Base-by-base conservation (phyloP, 1,284 basidiomycete genomes). In the Malassezia psittaci region DNA sequence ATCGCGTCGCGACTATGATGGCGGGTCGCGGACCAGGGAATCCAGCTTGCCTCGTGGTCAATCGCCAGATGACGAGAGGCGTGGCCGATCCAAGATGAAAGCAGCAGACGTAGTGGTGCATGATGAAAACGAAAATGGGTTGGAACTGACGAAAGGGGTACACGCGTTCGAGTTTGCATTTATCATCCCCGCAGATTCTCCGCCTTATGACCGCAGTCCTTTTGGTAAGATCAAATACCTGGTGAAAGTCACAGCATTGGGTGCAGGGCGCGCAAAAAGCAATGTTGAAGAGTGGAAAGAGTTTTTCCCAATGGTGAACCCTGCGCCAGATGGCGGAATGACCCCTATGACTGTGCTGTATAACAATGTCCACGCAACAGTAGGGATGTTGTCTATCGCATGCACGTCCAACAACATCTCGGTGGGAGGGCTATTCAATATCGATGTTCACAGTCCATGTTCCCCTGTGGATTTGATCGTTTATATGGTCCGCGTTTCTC, bases 81-180 rank as follows among this genome's bases (percentile, higher is more conserved):
- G 60, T 3, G 63, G 61, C 8, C 60, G 60, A 4, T 64, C 62
- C 10, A 61, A 60, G 51, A 34, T 43, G 2, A 38, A 38, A 43
- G 60, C 60, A 15, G 9, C 37, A 1, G 39, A 42, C 11, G 24
- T 51, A 2, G 40, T 49, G n/a, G 16, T 45, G 1, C 60, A 52
- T 49, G 61, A 66, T 29, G 56, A 51, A 2, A 61, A 59, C 32
- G 63, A 64, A 16, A 57, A 64, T n/a, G 72, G 72, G 1, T 46
- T 74, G 1, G 66, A 67, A 33, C 59, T 74, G 32, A 61, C 59
- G 16, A 73, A 71, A 37, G 72, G 72, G n/a, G 69, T 74, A 3
- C 72, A 74, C 48, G 69, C 69, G n/a, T 74, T 74, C 36, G 72
- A 74, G 35, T 74, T 72, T 44, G 70, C 72, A 10, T 74, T 74